Conservation (phyloP, 179 eudicot species). For the Silene noctiflora region DNA sequence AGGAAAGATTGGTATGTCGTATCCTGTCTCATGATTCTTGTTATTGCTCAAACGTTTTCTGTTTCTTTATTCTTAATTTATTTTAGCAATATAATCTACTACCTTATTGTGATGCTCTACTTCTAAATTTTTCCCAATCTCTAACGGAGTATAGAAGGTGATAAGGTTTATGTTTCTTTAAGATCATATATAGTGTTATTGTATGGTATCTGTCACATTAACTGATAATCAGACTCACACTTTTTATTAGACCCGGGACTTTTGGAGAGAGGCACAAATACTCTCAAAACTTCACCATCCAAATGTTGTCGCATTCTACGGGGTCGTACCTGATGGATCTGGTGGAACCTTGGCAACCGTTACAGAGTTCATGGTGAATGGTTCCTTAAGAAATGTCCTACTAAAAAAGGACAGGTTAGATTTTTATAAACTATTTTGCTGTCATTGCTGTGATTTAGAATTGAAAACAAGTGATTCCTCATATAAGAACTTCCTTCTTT, state of each 20-base stretch:
- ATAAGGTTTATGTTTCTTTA: conserved; percentile 2
- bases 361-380: conserved; percentile 91
- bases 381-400: conserved; percentile 81
- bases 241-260: conserved; percentile 63
- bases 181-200: not conserved
- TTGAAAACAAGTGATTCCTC: not conserved
- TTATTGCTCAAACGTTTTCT: not conserved
- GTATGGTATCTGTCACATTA: not conserved
- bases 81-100: not conserved
- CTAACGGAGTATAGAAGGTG: not conserved
- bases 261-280: conserved; percentile 93
- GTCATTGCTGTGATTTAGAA: conserved; percentile 3
- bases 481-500: not conserved
- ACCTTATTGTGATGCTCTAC: not conserved
- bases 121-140: not conserved
- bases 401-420: conserved; percentile 73
- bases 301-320: conserved; percentile 94
- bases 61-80: not conserved
- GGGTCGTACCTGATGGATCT: conserved; percentile 92
- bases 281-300: conserved; percentile 96
- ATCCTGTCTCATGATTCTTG: not conserved
- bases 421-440: not conserved
- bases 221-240: conserved; percentile 6
- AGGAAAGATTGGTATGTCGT: conserved; percentile 75
- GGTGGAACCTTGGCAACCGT: conserved; percentile 98